Evolutionary conservation across 768 basidiomycete genomes (phyloP).

Genomic region (Podaxis rugospora): DNA sequence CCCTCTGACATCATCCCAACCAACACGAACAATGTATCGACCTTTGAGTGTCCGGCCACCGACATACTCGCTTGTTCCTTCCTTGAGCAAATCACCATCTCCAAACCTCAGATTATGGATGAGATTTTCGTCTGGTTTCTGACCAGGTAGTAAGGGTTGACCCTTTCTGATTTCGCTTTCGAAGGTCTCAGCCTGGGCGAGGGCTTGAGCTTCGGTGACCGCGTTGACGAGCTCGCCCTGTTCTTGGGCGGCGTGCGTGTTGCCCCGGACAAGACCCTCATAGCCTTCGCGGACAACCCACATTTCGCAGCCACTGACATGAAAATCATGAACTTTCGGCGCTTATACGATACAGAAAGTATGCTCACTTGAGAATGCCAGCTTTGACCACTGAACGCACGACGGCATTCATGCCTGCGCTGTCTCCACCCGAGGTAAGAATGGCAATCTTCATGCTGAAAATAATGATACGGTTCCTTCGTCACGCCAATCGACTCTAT

Average conservation of each 20-base stretch:
- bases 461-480: not conserved
- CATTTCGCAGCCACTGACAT: conserved; percentile 83
- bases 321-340: not conserved
- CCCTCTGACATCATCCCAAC: conserved; percentile 96
- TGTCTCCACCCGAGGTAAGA: conserved; percentile 95
- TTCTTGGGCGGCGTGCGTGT: conserved; percentile 35
- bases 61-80: conserved; percentile 75
- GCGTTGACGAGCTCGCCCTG: conserved; percentile 17
- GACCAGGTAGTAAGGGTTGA: conserved; percentile 13
- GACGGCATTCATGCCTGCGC: conserved; percentile 95
- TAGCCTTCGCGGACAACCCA: conserved; percentile 98
- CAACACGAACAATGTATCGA: conserved; percentile 89
- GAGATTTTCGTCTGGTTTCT: conserved; percentile 34
- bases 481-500: not conserved
- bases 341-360: not conserved
- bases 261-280: conserved; percentile 96
- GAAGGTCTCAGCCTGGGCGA: conserved; percentile 19
- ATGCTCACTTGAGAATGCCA: conserved; percentile 79
- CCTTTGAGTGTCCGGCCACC: conserved; percentile 78
- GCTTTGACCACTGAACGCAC: conserved; percentile 92
- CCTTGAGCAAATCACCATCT: conserved; percentile 69
- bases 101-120: conserved; percentile 80
- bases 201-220: conserved; percentile 10
- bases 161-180: conserved; percentile 14
- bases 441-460: conserved; percentile 82